These are phyloP conservation scores for Umbelopsis ramanniana DNA, from an alignment of 192 early-diverging fungal species.

Conservation along the genomic window DNA sequence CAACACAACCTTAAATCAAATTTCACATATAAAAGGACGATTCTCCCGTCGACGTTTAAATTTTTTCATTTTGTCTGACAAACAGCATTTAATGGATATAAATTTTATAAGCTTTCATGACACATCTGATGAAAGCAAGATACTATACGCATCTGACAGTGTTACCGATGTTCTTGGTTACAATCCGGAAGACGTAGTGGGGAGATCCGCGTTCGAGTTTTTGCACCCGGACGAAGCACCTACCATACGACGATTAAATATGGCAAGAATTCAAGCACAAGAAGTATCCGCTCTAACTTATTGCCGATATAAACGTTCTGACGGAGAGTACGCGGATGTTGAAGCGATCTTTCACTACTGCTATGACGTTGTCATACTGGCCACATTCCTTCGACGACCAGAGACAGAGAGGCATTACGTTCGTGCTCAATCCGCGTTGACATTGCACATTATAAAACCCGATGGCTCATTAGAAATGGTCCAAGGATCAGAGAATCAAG, in stretches of 20 bases:
- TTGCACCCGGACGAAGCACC: slow-evolving; percentile 46
- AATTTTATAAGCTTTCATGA: slow-evolving; percentile 43
- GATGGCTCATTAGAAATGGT: slow-evolving; percentile 1
- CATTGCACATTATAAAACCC: slow-evolving; percentile 14
- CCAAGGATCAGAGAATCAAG: slow-evolving; percentile 9
- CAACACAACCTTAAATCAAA: not conserved
- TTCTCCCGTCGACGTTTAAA: not conserved
- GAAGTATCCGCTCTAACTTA: slow-evolving; percentile 45
- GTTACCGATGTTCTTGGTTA: slow-evolving; percentile 48
- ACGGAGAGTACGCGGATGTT: slow-evolving; percentile 33
- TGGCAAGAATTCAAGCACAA: slow-evolving; percentile 40
- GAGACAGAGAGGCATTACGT: not conserved
- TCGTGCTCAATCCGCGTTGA: not conserved
- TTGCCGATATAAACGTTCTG: slow-evolving; percentile 43
- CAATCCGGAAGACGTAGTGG: slow-evolving; percentile 47
- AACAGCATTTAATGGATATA: slow-evolving; percentile 5
- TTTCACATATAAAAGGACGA: not conserved
- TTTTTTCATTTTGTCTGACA: not conserved
- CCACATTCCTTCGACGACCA: slow-evolving; percentile 9
- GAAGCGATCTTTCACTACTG: slow-evolving; percentile 36
- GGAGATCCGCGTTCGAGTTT: slow-evolving; percentile 40
- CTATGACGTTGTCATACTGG: slow-evolving; percentile 27
- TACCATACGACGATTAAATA: slow-evolving; percentile 36
- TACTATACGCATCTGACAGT: slow-evolving; percentile 47
- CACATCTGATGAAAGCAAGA: slow-evolving; percentile 36